A percentile compares a stretch with the other conserved stretches of the same genome.
phyloP scores from a whole-genome alignment of 139 green algal species.

The Micractinium conductrix region DNA sequence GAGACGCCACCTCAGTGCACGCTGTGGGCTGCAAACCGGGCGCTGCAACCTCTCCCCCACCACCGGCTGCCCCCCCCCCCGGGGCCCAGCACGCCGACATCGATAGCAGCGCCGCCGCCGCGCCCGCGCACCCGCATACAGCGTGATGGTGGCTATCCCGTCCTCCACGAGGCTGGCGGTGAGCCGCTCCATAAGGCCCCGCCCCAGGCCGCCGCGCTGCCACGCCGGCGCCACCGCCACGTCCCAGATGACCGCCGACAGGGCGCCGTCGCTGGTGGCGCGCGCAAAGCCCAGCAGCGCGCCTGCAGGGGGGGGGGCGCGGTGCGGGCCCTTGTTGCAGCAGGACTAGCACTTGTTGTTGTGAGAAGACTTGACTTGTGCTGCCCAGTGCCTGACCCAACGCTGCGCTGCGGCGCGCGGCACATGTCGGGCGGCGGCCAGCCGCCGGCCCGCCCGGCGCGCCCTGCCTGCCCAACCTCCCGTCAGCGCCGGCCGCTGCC shows the following conservation, averaged over 20 bases:
- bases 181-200: conserved; percentile 84
- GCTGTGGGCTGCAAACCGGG: too few relatives aligned
- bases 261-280: conserved; percentile 81
- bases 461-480: too few relatives aligned
- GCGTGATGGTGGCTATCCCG: conserved; percentile 79
- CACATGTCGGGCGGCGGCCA: too few relatives aligned
- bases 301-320: background rate
- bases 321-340: too few relatives aligned
- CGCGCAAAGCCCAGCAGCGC: conserved; percentile 83
- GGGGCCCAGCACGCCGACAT: background rate
- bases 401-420: too few relatives aligned
- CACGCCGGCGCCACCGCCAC: conserved; percentile 83
- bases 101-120: too few relatives aligned
- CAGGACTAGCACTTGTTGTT: too few relatives aligned
- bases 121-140: conserved; percentile 66
- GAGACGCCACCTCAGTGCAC: too few relatives aligned
- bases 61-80: background rate
- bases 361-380: too few relatives aligned
- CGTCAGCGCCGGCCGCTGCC: too few relatives aligned
- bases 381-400: too few relatives aligned
- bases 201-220: conserved; percentile 81
- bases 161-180: conserved; percentile 66
- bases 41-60: background rate
- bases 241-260: conserved; percentile 90
- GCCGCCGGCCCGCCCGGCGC: too few relatives aligned